Conservation (phyloP, 164 flowering plant species). For the Piper betle region DNA sequence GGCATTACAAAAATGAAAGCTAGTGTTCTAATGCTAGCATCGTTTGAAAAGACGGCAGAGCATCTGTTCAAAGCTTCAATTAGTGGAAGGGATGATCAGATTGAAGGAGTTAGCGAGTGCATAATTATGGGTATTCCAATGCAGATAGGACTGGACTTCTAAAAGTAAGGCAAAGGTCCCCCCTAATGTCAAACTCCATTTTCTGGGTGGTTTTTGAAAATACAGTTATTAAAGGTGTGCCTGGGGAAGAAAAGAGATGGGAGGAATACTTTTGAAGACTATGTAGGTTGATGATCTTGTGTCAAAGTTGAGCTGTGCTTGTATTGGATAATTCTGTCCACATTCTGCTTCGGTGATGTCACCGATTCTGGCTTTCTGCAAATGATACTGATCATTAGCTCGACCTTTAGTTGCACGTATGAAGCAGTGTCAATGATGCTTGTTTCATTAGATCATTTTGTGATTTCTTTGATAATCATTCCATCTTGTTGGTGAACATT, state of each 20-base stretch:
- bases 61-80: constrained; percentile 67
- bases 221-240: neutral
- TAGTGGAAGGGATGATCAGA: constrained; percentile 52
- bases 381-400: too few relatives aligned
- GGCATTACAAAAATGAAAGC: constrained; percentile 53
- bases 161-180: constrained; percentile 62
- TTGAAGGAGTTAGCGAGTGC: constrained; percentile 91
- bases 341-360: too few relatives aligned
- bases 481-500: too few relatives aligned
- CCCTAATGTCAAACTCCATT: too few relatives aligned
- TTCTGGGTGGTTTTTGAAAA: too few relatives aligned
- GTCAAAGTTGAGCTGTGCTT: neutral
- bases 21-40: constrained; percentile 75
- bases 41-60: constrained; percentile 75
- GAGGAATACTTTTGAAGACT: constrained; percentile 1
- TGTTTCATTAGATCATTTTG: too few relatives aligned
- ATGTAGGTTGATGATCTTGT: neutral
- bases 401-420: too few relatives aligned
- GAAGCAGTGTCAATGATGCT: too few relatives aligned
- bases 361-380: too few relatives aligned
- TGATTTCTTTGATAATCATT: too few relatives aligned
- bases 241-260: neutral
- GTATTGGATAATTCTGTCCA: neutral
- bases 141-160: constrained; percentile 77
- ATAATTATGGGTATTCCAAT: constrained; percentile 94